Evolutionary conservation across 1,284 basidiomycete species (phyloP).

Genomic region (Leccinum huronense): DNA sequence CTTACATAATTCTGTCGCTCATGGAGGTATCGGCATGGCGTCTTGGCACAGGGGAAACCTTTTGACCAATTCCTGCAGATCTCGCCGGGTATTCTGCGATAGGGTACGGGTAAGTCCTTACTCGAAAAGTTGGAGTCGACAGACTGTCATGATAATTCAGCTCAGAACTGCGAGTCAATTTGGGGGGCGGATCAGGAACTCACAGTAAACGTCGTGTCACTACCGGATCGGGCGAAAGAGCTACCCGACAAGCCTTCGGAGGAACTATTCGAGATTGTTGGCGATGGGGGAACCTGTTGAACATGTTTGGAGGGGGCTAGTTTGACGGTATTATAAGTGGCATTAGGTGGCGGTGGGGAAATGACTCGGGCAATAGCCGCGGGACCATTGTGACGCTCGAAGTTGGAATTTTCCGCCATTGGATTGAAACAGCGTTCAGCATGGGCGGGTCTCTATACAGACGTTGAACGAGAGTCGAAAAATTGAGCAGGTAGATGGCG

Average conservation of each 20-base stretch:
- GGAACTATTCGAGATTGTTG: conserved; percentile 14
- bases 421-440: neutral
- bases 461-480: neutral
- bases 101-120: neutral
- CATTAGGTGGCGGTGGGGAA: conserved; percentile 13
- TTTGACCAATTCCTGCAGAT: conserved; percentile 14
- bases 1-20: conserved; percentile 14
- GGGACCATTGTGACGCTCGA: conserved; percentile 13
- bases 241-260: conserved; percentile 23
- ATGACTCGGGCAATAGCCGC: neutral
- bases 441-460: conserved; percentile 11
- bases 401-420: neutral
- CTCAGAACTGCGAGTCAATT: conserved; percentile 2
- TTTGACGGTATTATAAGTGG: conserved; percentile 14
- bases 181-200: neutral
- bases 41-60: neutral
- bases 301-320: conserved; percentile 1
- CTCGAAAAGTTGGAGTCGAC: conserved; percentile 18
- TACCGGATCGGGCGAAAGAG: conserved; percentile 12
- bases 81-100: rapidly evolving
- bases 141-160: conserved; percentile 13
- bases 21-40: conserved; percentile 17
- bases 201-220: conserved; percentile 27
- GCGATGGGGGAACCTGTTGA: conserved; percentile 16
- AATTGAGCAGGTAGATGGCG: neutral